phyloP scores from a whole-genome alignment of 83 land plant species.

The Thuja plicata region DNA sequence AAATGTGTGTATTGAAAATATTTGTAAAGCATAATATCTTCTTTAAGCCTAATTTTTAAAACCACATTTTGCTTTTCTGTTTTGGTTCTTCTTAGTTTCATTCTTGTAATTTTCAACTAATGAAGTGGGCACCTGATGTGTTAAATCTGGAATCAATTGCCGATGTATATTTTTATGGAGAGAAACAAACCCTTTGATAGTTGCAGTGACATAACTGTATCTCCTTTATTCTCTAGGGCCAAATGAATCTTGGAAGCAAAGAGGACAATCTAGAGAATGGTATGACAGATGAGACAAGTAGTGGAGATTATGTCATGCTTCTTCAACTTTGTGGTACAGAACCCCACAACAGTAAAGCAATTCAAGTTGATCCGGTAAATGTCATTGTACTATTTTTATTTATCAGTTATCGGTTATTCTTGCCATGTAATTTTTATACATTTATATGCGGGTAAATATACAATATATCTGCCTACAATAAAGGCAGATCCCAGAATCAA shows the following conservation, averaged over 20 bases:
- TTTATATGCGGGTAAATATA: not conserved
- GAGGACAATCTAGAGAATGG: constrained; percentile 34
- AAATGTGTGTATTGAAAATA: constrained; percentile 30
- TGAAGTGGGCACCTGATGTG: not conserved
- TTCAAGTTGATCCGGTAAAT: constrained; percentile 42
- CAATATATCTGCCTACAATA: not conserved
- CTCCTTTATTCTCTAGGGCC: constrained; percentile 43
- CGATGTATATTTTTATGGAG: not conserved
- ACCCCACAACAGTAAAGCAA: constrained; percentile 58
- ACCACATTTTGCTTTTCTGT: not conserved
- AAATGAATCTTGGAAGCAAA: constrained; percentile 45
- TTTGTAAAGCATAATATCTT: not conserved
- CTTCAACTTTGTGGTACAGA: constrained; percentile 71
- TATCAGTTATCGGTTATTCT: not conserved
- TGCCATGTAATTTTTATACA: not conserved
- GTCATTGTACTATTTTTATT: not conserved
- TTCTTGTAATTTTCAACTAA: not conserved
- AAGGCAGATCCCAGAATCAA: not conserved
- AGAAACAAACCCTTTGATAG: not conserved
- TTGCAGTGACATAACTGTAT: not conserved
- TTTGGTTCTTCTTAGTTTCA: not conserved
- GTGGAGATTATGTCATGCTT: constrained; percentile 41
- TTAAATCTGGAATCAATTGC: not conserved
- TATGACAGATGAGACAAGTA: constrained; percentile 46
- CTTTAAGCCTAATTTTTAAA: not conserved